Base-by-base conservation (phyloP, 2,329 filamentous ascomycete genomes). In the Beauveria pseudobassiana region DNA sequence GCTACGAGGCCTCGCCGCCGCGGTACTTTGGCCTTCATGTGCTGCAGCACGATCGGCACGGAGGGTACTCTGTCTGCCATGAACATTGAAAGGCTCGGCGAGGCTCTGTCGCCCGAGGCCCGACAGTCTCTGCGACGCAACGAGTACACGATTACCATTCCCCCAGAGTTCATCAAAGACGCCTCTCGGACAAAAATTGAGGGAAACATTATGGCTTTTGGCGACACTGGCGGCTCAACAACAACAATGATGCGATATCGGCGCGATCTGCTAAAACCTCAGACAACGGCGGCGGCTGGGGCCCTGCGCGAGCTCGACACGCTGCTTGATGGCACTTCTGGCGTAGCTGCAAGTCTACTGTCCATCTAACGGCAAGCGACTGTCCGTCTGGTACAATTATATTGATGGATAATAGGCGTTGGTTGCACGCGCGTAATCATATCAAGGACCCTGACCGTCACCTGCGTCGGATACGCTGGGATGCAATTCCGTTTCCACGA, bases 11-110 rank as follows among this genome's bases (percentile, higher is more conserved):
- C 0, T 61, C 64, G 0, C 68, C 73, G 1, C 76, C 76, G 2
- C 61, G 72, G 3, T 77, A 71, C 52, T 77, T 78, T 52, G 76
- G 74, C 0, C 70, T 78, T 0, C 76, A 78, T 16, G 74, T 78
- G 0, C 69, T 78, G 0, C 74, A 72, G n/a, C 70, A 72, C 28
- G 76, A 78, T 62, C 69, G 70, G 0, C 69, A 58, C n/a, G 75
- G 76, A 2, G 76, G 76, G 76, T 0, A 76, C 74, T 0, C 66
- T 78, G 0, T 78, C 76, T 0, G 67, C 72, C n/a, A 68, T 77
- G 68, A 74, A 71, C 20, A 70, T 75, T 7, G 65, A 70, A 34
- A 7, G 4, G 14, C 45, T 59, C 18, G 55, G 16, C 64, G 63
- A 6, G 65, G 75, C 20, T 56, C 66, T 42, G 22, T 63, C 10